These are phyloP conservation scores for Decorospora gaudefroyi DNA, from an alignment of 2,329 filamentous ascomycete species.

Conservation along the genomic window DNA sequence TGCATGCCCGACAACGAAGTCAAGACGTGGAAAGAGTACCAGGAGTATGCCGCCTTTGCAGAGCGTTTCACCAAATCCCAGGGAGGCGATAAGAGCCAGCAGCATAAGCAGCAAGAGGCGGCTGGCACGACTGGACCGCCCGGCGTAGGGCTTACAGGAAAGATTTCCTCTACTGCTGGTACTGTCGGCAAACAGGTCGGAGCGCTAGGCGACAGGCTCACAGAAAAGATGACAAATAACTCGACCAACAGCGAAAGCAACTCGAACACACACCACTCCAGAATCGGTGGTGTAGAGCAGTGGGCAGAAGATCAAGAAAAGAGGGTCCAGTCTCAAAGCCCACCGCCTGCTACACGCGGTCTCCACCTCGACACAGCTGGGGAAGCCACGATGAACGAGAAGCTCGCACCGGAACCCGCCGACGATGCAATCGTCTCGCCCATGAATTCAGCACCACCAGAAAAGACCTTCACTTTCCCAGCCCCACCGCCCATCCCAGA, in stretches of 20 bases:
- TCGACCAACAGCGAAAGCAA: conserved; percentile 18
- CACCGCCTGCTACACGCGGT: conserved; percentile 5
- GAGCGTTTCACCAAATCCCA: conserved; percentile 74
- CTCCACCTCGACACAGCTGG: conserved; percentile 30
- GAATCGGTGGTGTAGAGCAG: conserved; percentile 43
- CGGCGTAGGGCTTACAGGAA: conserved; percentile 46
- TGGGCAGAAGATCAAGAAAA: conserved; percentile 49
- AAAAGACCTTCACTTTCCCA: conserved; percentile 38
- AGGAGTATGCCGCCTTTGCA: conserved; percentile 77
- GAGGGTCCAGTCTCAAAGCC: conserved; percentile 20
- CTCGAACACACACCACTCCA: conserved; percentile 14
- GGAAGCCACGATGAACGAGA: conserved; percentile 40
- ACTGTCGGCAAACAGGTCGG: conserved; percentile 32
- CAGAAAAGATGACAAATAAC: conserved; percentile 33
- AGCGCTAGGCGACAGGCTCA: conserved; percentile 36
- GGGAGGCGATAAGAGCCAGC: conserved; percentile 58
- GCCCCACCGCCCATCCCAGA: conserved; percentile 42
- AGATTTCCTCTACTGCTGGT: conserved; percentile 28
- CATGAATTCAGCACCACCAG: conserved; percentile 28
- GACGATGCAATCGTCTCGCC: conserved; percentile 41
- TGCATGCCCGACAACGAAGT: conserved; percentile 98
- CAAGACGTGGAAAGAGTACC: conserved; percentile 89
- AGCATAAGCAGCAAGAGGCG: conserved; percentile 54
- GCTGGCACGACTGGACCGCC: conserved; percentile 56
- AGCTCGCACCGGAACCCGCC: conserved; percentile 30